These are phyloP conservation scores for Lachancea thermotolerans DNA, from an alignment of 805 yeast genomes.

Conservation along the genomic window DNA sequence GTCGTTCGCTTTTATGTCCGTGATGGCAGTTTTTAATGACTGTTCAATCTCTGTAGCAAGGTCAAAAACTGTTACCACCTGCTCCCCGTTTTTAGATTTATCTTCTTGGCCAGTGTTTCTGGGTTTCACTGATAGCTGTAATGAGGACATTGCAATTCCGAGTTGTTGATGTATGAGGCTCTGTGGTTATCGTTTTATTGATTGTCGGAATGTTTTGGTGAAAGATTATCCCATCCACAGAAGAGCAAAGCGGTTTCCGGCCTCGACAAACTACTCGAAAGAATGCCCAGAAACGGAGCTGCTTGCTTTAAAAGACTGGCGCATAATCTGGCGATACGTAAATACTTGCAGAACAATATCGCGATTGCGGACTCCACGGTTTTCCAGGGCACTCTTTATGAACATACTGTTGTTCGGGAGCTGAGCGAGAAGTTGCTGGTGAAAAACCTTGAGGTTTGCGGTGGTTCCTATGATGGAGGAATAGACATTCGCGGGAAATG, in stretches of 20 bases:
- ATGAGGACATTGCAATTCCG: neutral
- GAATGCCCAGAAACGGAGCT: neutral
- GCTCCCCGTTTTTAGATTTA: constrained; percentile 9
- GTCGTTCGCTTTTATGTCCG: constrained; percentile 17
- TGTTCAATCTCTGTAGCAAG: constrained; percentile 25
- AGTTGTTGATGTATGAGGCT: neutral
- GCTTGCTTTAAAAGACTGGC: neutral
- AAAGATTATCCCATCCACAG: too few relatives aligned
- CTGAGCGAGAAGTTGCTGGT: constrained; percentile 22
- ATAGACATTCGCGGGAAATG: constrained; percentile 29
- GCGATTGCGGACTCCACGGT: constrained; percentile 24
- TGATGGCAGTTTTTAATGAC: constrained; percentile 16
- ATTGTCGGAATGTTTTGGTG: neutral
- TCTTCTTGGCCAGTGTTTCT: neutral
- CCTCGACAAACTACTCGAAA: neutral
- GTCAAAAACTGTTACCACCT: constrained; percentile 24
- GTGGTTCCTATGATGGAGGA: constrained; percentile 32
- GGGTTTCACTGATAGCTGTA: neutral
- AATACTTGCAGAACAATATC: constrained; percentile 18
- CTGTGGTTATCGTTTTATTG: neutral
- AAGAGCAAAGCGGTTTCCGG: neutral
- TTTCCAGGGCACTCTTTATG: constrained; percentile 31
- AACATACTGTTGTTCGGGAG: constrained; percentile 29
- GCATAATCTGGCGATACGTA: constrained; percentile 14
- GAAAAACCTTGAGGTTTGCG: constrained; percentile 19